These are phyloP conservation scores for Coniophora puteana DNA, from an alignment of 1,284 basidiomycete species.

Conservation along the genomic window DNA sequence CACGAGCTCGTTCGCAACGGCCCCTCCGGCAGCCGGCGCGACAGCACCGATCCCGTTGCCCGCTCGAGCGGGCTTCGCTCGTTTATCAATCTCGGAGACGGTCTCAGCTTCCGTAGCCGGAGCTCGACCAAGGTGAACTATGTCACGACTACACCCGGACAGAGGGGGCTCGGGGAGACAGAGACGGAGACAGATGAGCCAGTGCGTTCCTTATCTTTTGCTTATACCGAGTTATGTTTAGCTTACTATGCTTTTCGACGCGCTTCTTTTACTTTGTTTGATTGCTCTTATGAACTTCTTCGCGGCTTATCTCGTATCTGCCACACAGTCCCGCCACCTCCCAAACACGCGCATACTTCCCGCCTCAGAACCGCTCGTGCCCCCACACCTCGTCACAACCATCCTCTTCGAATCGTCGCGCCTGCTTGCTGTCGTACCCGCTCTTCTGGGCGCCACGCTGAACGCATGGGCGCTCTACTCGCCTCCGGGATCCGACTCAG, in stretches of 20 bases:
- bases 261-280: slow-evolving; percentile 6
- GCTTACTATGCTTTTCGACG: slow-evolving; percentile 11
- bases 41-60: slow-evolving; percentile 6
- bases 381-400: slow-evolving; percentile 35
- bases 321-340: slow-evolving; percentile 45
- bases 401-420: slow-evolving; percentile 47
- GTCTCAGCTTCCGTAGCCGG: slow-evolving; percentile 19
- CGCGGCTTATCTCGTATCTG: too few relatives aligned
- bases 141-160: slow-evolving; percentile 62
- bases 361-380: slow-evolving; percentile 43
- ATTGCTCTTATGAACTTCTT: slow-evolving; percentile 4
- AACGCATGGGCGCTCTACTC: slow-evolving; percentile 49
- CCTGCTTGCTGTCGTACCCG: slow-evolving; percentile 70
- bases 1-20: slow-evolving; percentile 14
- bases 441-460: slow-evolving; percentile 59
- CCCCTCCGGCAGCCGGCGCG: slow-evolving; percentile 1
- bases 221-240: slow-evolving; percentile 2
- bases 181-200: slow-evolving; percentile 76
- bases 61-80: slow-evolving; percentile 17
- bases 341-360: slow-evolving; percentile 57
- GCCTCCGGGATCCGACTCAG: slow-evolving; percentile 32
- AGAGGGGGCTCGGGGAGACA: slow-evolving; percentile 65
- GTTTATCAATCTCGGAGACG: slow-evolving; percentile 22
- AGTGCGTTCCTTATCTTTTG: slow-evolving; percentile 36
- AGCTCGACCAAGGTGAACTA: slow-evolving; percentile 23